Evolutionary conservation across 2,329 filamentous ascomycete species (phyloP).

Genomic region (Sclerotinia nivalis): DNA sequence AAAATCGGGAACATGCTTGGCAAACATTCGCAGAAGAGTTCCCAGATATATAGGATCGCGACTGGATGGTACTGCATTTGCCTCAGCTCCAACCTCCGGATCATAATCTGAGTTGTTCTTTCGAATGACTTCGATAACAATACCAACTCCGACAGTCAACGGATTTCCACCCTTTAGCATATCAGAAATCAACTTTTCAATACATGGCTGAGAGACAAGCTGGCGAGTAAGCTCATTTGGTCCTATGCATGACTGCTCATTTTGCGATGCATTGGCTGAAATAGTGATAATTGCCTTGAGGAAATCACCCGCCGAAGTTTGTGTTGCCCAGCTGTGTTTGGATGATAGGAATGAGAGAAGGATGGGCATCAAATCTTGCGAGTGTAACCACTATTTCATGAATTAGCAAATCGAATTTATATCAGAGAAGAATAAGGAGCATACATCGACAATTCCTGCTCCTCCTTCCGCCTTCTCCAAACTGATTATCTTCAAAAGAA

Average conservation of each 20-base stretch:
- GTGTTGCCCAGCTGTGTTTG: constrained; percentile 82
- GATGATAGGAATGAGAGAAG: constrained; percentile 85
- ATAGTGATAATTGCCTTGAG: constrained; percentile 99
- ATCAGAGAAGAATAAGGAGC: constrained; percentile 38
- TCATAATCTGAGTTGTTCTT: constrained; percentile 99
- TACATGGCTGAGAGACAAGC: constrained; percentile 82
- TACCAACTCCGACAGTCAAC: constrained; percentile 92
- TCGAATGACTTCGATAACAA: constrained; percentile 96
- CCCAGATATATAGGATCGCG: constrained; percentile 95
- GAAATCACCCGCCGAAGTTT: constrained; percentile 96
- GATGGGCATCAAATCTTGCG: constrained; percentile 81
- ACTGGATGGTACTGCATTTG: constrained; percentile 75
- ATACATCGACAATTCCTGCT: constrained; percentile 88
- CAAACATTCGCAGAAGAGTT: constrained; percentile 84
- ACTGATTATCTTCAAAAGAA: constrained; percentile 94
- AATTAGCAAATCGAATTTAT: neutral
- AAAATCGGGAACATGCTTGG: constrained; percentile 87
- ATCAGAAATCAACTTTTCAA: constrained; percentile 80
- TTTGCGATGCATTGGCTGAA: constrained; percentile 95
- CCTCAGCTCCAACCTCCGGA: constrained; percentile 80
- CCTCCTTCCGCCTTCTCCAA: constrained; percentile 90
- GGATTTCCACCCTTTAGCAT: constrained; percentile 95
- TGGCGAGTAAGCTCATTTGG: constrained; percentile 96
- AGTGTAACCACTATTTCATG: constrained; percentile 78
- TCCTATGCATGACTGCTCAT: constrained; percentile 97